Base-by-base conservation (phyloP, 1,284 basidiomycete species). In the Rhodotorula sp. region DNA sequence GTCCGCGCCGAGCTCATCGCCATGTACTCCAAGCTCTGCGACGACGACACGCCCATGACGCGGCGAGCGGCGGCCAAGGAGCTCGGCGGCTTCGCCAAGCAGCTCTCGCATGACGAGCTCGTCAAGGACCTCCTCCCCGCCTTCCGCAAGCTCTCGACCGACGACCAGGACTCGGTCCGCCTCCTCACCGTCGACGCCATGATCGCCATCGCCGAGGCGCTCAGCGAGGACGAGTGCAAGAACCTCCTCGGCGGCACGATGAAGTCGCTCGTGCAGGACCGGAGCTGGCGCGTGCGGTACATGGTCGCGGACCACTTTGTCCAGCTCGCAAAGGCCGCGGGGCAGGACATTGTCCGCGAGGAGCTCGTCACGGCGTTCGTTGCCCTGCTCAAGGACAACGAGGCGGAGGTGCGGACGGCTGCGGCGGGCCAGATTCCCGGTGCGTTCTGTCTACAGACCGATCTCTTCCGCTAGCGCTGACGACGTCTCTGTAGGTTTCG, bases 291-390 rank as follows among this genome's bases (percentile, higher is more conserved):
- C 78, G 97, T 99, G 64, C 87, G 97, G 79, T 99, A 98, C 83
- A 99, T 99, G 96, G 93, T 95, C 23, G 97, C 96, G 9, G 95
- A 90, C 78, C 92, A 99, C 83, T 99, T 99, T 83, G 97, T 99
- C 75, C 91, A 94, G 90, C 87, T 99, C 52, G 94, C 97, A 3
- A 91, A 95, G 80, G 90, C 92, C 21, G 92, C 97, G 46, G 95
- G 95, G 19, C 85, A 88, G 75, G 93, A 95, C 62, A 88, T 99
- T 68, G 92, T 98, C 61, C 87, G 93, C 74, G 96, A 98, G 77
- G 97, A 99, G 81, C 85, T 99, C 68, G 93, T 97, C 72, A 88
- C 88, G 60, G 93, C 97, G 73, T 99, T 92, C 81, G 93, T 98
- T 7, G 90, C 92, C 70, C 85, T 99, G 60, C 85, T 99, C 79